These are phyloP conservation scores for Pseudopyricularia javanii DNA, from an alignment of 2,329 filamentous ascomycete genomes.

Conservation along the genomic window DNA sequence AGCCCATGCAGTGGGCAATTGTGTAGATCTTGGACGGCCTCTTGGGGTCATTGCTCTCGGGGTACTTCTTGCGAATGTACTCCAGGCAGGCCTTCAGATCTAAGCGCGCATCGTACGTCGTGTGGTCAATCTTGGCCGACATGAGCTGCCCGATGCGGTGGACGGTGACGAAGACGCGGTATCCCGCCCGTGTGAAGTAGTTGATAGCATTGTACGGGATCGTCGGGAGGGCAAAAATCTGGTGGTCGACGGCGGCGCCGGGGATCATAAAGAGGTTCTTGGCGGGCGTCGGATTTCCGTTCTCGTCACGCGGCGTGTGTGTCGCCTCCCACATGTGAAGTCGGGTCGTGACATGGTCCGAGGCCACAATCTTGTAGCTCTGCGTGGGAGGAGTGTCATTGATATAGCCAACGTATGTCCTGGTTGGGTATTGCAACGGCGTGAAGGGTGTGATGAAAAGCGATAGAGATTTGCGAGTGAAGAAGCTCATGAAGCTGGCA, in stretches of 20 bases:
- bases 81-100: constrained; percentile 45
- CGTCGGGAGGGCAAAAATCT: constrained; percentile 50
- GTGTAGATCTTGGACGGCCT: constrained; percentile 32
- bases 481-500: constrained; percentile 40
- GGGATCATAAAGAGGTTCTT: constrained; percentile 49
- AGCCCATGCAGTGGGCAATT: constrained; percentile 52
- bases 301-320: constrained; percentile 11
- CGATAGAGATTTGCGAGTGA: constrained; percentile 37
- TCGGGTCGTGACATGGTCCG: constrained; percentile 37
- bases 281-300: constrained; percentile 16
- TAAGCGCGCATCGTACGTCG: constrained; percentile 45
- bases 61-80: constrained; percentile 30
- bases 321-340: constrained; percentile 47
- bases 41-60: constrained; percentile 12
- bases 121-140: constrained; percentile 38
- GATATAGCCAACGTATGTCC: constrained; percentile 33
- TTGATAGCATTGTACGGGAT: constrained; percentile 52
- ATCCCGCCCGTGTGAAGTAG: constrained; percentile 48
- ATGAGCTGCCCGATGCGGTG: constrained; percentile 44
- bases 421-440: constrained; percentile 40
- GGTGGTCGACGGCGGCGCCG: constrained; percentile 50
- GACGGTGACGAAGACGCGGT: constrained; percentile 45
- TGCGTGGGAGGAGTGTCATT: constrained; percentile 34
- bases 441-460: constrained; percentile 43
- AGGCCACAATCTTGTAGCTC: constrained; percentile 31